phyloP scores from a whole-genome alignment of 306 rosid species.

The Comarum palustre region DNA sequence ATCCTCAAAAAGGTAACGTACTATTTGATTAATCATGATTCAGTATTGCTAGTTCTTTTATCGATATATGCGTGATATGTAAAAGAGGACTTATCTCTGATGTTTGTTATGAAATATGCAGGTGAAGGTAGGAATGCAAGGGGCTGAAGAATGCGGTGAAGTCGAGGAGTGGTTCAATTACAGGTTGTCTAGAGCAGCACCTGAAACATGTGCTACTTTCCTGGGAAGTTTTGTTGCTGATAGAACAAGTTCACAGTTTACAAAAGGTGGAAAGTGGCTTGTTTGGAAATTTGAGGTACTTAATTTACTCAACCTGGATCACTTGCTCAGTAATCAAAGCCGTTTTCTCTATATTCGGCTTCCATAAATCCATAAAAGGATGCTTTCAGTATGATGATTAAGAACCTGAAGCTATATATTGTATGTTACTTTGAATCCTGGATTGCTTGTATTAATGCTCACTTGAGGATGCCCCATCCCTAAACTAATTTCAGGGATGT shows the following conservation, averaged over 20 bases:
- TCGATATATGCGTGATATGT: background rate
- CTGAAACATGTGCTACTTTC: constrained; percentile 91
- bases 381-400: constrained; percentile 1
- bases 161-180: constrained; percentile 92
- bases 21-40: background rate
- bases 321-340: background rate
- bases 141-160: constrained; percentile 80
- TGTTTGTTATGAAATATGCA: constrained; percentile 36
- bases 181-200: constrained; percentile 95
- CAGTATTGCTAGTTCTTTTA: background rate
- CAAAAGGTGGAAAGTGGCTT: constrained; percentile 93
- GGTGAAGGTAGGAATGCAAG: constrained; percentile 73
- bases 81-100: background rate
- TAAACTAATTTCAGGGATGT: constrained; percentile 37
- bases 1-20: constrained; percentile 77
- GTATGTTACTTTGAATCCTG: background rate
- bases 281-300: constrained; percentile 98
- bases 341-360: background rate
- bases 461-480: constrained; percentile 24
- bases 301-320: background rate
- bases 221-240: constrained; percentile 90
- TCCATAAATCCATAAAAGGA: background rate
- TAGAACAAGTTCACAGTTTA: constrained; percentile 55
- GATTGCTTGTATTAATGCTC: background rate
- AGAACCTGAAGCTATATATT: background rate